Evolutionary conservation across 768 basidiomycete genomes (phyloP).

Genomic region (Naganishia vishniacii): DNA sequence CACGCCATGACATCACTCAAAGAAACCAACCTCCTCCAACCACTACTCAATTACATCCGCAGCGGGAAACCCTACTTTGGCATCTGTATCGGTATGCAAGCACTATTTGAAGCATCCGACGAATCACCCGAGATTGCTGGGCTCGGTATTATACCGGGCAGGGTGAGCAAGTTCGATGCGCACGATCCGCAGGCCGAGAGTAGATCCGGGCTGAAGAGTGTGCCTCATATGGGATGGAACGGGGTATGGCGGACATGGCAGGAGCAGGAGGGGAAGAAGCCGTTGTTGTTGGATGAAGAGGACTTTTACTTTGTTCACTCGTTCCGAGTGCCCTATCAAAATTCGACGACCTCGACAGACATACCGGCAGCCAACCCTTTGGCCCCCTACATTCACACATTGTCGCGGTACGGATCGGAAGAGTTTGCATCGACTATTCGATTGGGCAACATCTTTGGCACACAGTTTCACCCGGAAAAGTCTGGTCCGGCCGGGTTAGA

Average conservation of each 20-base stretch:
- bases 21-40: slow-evolving; percentile 68
- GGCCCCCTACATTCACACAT: slow-evolving; percentile 72
- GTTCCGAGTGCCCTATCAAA: slow-evolving; percentile 68
- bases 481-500: slow-evolving; percentile 79
- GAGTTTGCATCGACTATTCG: slow-evolving; percentile 79
- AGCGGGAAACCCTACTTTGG: slow-evolving; percentile 85
- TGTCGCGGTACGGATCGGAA: slow-evolving; percentile 91
- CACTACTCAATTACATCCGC: slow-evolving; percentile 70
- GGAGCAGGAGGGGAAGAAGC: slow-evolving; percentile 47
- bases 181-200: slow-evolving; percentile 42
- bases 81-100: slow-evolving; percentile 98
- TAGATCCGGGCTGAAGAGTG: slow-evolving; percentile 60
- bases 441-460: slow-evolving; percentile 77
- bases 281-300: slow-evolving; percentile 47
- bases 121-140: slow-evolving; percentile 67
- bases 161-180: slow-evolving; percentile 63
- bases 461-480: slow-evolving; percentile 98
- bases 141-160: slow-evolving; percentile 75
- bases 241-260: slow-evolving; percentile 57
- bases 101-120: slow-evolving; percentile 78
- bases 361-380: slow-evolving; percentile 52
- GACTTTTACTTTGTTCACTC: slow-evolving; percentile 98
- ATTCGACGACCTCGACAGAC: not conserved
- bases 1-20: slow-evolving; percentile 74
- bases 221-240: slow-evolving; percentile 99